Conservation (phyloP, 1,284 basidiomycete genomes). For the Melampsora americana region DNA sequence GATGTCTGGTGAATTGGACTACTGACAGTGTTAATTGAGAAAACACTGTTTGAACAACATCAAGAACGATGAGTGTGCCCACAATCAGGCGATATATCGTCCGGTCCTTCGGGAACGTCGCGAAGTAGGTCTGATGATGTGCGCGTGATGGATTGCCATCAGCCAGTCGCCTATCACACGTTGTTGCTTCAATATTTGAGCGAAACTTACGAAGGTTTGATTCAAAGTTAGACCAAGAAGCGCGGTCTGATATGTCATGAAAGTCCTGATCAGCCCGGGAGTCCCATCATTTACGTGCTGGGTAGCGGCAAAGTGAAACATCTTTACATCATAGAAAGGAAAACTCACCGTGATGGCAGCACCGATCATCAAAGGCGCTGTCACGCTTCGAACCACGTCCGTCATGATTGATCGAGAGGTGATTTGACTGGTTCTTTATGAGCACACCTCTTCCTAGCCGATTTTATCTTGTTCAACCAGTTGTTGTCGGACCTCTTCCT, state of each 20-base stretch:
- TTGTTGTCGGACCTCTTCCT: too few species aligned
- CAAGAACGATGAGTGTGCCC: constrained; percentile 19
- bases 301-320: neutral
- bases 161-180: neutral
- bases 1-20: neutral
- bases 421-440: too few species aligned
- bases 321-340: neutral
- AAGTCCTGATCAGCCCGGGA: too few species aligned
- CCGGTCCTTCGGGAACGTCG: constrained; percentile 33
- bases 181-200: neutral
- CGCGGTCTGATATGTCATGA: constrained; percentile 12
- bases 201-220: constrained; percentile 23
- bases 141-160: neutral
- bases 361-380: constrained; percentile 32
- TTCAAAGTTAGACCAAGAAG: constrained; percentile 31
- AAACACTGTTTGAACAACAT: constrained; percentile 29
- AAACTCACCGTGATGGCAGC: constrained; percentile 36
- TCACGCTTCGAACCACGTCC: neutral
- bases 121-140: constrained; percentile 26
- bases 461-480: too few species aligned
- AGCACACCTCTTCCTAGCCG: too few species aligned
- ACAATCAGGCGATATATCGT: constrained; percentile 23
- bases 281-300: neutral
- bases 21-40: constrained; percentile 34
- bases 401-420: too few species aligned